A percentile compares a stretch with the other conserved stretches of the same genome.
phyloP scores from a whole-genome alignment of 345 rosid species.

The Conringia planisiliqua region DNA sequence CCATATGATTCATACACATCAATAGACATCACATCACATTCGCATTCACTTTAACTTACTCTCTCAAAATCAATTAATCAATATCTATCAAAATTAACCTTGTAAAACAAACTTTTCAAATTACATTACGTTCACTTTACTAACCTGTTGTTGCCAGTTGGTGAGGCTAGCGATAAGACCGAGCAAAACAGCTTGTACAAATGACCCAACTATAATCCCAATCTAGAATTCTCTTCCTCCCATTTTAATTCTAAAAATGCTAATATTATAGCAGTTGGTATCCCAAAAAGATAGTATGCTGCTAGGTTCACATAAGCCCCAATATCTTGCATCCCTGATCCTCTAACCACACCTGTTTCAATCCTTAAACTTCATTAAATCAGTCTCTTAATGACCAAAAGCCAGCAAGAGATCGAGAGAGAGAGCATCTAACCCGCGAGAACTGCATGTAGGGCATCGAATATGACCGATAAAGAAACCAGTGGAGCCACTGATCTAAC shows the following conservation, averaged over 20 bases:
- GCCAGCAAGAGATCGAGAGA: too few relatives aligned
- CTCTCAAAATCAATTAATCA: too few relatives aligned
- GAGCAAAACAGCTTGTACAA: background rate
- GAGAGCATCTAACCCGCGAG: constrained; percentile 18
- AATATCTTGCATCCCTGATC: constrained; percentile 34
- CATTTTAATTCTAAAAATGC: constrained; percentile 26
- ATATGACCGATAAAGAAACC: constrained; percentile 24
- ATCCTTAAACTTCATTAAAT: background rate
- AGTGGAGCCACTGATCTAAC: constrained; percentile 29
- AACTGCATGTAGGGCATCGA: constrained; percentile 33
- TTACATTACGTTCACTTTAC: background rate
- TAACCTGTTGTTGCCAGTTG: background rate
- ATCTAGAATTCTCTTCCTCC: constrained; percentile 32
- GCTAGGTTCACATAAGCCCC: constrained; percentile 34
- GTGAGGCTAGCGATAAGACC: background rate
- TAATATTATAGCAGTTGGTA: constrained; percentile 28
- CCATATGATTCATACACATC: background rate
- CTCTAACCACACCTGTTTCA: constrained; percentile 25
- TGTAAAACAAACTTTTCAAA: too few relatives aligned
- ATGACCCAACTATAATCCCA: constrained; percentile 33
- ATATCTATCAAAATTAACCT: too few relatives aligned
- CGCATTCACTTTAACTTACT: background rate
- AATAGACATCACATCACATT: background rate
- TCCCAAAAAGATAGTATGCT: constrained; percentile 31
- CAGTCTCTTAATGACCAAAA: too few relatives aligned